Conservation (phyloP, 179 eudicot species). For the Actinidia arguta region DNA sequence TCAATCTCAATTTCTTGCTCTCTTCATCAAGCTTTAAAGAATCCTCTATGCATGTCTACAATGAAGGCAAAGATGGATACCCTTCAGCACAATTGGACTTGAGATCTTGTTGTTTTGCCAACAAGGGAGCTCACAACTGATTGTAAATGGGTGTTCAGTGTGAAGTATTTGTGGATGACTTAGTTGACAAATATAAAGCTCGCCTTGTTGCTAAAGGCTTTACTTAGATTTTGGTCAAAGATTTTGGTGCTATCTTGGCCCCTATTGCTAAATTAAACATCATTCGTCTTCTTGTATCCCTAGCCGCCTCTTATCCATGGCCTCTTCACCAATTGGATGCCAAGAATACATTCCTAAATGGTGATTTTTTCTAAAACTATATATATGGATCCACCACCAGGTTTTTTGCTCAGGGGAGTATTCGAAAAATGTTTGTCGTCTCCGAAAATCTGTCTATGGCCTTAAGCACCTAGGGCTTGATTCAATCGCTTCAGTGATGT, state of each 20-base stretch:
- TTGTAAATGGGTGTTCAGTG: too few species aligned
- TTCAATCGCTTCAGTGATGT: too few species aligned
- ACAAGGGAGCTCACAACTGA: too few species aligned
- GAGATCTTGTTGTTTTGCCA: too few species aligned
- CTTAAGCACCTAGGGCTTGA: too few species aligned
- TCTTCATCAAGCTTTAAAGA: not conserved
- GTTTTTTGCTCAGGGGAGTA: too few species aligned
- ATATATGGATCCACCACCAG: not conserved
- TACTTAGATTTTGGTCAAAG: too few species aligned
- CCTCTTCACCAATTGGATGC: not conserved
- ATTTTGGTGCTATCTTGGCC: not conserved
- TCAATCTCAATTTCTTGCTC: not conserved
- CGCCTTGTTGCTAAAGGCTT: not conserved
- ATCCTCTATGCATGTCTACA: not conserved
- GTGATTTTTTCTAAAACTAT: not conserved
- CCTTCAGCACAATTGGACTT: too few species aligned
- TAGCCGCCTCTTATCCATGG: not conserved
- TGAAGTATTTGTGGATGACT: too few species aligned
- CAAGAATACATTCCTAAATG: not conserved
- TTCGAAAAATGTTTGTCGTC: too few species aligned
- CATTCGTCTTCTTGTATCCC: not conserved
- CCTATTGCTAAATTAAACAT: not conserved
- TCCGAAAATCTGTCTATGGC: too few species aligned
- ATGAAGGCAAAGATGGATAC: not conserved
- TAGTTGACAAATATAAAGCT: not conserved